These are phyloP conservation scores for Marsdenia floribunda DNA, from an alignment of 257 asterid genomes.

Conservation along the genomic window DNA sequence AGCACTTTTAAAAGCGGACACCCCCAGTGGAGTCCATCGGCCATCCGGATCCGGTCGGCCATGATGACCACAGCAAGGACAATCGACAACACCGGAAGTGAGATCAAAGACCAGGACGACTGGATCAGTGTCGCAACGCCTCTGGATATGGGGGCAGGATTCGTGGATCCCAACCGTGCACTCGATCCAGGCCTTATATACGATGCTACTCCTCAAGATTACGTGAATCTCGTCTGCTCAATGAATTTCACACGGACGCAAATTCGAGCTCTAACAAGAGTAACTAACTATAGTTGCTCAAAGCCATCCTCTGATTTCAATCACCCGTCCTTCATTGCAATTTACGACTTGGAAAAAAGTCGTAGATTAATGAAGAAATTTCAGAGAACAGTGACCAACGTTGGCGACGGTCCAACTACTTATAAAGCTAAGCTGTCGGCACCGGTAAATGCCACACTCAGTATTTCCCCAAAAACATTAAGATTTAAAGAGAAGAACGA, in stretches of 20 bases:
- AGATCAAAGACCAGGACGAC: conserved; percentile 10
- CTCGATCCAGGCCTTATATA: conserved; percentile 53
- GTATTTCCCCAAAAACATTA: conserved; percentile 28
- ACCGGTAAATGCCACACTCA: conserved; percentile 28
- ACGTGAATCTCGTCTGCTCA: conserved; percentile 45
- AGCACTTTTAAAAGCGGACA: conserved; percentile 20
- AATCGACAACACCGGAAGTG: conserved; percentile 12
- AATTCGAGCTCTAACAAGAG: conserved; percentile 28
- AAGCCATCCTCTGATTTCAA: conserved; percentile 41
- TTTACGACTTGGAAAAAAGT: conserved; percentile 22
- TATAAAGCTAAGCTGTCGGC: conserved; percentile 26
- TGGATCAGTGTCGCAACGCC: conserved; percentile 10
- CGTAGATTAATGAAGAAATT: conserved; percentile 20
- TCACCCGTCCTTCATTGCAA: conserved; percentile 41
- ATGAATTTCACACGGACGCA: conserved; percentile 37
- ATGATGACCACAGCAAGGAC: conserved; percentile 21
- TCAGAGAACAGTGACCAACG: conserved; percentile 40
- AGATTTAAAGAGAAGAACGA: conserved; percentile 36
- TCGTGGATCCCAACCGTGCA: conserved; percentile 45
- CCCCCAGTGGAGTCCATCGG: conserved; percentile 24
- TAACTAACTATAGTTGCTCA: conserved; percentile 32
- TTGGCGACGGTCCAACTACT: conserved; percentile 30
- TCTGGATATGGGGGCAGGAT: conserved; percentile 42
- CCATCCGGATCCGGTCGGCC: conserved; percentile 27
- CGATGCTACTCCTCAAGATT: conserved; percentile 41